Base-by-base conservation (phyloP, 2,329 filamentous ascomycete species). In the Nemania sp. region DNA sequence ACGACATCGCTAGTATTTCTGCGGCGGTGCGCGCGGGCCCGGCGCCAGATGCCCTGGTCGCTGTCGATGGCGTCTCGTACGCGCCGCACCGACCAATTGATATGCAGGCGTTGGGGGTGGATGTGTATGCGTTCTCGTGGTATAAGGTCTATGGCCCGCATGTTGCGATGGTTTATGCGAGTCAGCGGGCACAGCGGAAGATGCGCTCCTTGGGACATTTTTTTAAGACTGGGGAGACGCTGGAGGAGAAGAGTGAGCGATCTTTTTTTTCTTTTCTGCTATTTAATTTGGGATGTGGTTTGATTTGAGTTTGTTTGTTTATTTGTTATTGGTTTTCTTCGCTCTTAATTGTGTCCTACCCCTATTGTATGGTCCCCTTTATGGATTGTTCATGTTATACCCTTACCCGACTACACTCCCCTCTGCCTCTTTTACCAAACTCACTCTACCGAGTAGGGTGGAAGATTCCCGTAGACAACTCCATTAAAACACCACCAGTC, bases 81-180 rank as follows among this genome's bases (percentile, higher is more conserved):
- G 88, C 89, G 0, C 89, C 89, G 0, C 89, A 93, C 68, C 77
- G 88, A 4, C 75, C 75, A 6, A 72, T 93, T 9, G 86, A 93
- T 66, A 86, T 92, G 4, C 77, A 81, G 59, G 82, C 73, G 0
- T 75, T 90, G 0, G 88, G 80, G 1, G 86, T 88, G 0, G 89
- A 93, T 66, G 86, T 91, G 61, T 93, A 92, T 68, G 73, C 78
- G n/a, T 90, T 92, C 66, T 86, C 80, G 0, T 92, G 88, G 89
- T 92, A 92, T 72, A 93, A 93, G 68, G 82, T 91, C 1, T 92
- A 88, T 65, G 89, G 89, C 0, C 89, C 89, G 1, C 89, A 92
- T 61, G 77, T 91, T 1, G 79, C 88, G 0, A 80, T 86, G 59
- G 73, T 93, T 1, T 93, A 90, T 65, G 86, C 81, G 5, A 82